These are phyloP conservation scores for Brasenia schreberi DNA, from an alignment of 164 flowering plant genomes.

Conservation along the genomic window DNA sequence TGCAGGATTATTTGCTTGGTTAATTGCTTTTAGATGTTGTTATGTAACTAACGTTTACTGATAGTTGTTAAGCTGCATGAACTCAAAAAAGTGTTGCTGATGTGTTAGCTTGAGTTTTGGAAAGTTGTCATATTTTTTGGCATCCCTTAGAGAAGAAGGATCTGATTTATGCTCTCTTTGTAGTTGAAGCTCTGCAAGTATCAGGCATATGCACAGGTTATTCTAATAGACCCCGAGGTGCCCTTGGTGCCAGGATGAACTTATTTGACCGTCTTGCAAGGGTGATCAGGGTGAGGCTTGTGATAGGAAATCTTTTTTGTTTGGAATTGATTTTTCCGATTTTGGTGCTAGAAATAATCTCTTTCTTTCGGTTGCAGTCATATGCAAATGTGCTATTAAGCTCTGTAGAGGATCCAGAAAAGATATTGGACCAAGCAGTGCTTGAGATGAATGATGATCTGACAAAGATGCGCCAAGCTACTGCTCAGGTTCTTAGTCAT, in stretches of 20 bases:
- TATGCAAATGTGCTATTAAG: constrained; percentile 85
- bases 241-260: constrained; percentile 54
- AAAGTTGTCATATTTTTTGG: background rate
- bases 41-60: no score
- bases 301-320: background rate
- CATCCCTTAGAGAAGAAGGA: background rate
- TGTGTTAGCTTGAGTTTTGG: background rate
- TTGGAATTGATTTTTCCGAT: background rate
- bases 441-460: constrained; percentile 95
- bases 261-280: constrained; percentile 90
- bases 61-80: no score
- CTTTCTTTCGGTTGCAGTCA: constrained; percentile 41
- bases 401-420: constrained; percentile 92
- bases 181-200: constrained; percentile 25
- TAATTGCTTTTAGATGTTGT: no score
- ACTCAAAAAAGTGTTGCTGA: no score
- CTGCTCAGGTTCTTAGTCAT: constrained; percentile 63
- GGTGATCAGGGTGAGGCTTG: constrained; percentile 54
- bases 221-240: constrained; percentile 32
- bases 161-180: background rate
- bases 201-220: constrained; percentile 15
- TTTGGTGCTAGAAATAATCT: background rate
- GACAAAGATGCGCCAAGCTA: constrained; percentile 96
- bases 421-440: constrained; percentile 86
- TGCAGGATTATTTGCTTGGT: no score